Evolutionary conservation across 805 yeast species (phyloP).

Genomic region (Candida broadrunensis): DNA sequence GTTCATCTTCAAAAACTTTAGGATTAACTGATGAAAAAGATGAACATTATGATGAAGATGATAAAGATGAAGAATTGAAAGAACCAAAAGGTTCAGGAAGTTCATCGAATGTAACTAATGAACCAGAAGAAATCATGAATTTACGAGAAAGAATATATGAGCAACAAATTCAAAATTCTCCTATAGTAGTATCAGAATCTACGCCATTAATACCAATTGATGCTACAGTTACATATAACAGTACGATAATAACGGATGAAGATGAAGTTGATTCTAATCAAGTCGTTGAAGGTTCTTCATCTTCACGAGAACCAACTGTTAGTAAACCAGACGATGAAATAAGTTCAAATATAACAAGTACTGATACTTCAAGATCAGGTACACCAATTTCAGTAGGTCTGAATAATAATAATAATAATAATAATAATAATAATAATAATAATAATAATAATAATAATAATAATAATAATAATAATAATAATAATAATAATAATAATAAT

Average conservation of each 20-base stretch:
- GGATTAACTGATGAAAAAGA: conserved; percentile 6
- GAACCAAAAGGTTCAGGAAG: conserved; percentile 5
- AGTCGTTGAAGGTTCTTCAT: not conserved
- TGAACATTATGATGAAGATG: conserved; percentile 6
- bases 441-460: too few relatives aligned
- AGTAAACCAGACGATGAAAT: not conserved
- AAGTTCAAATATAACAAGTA: not conserved
- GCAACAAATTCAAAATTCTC: conserved; percentile 11
- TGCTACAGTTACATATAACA: not conserved
- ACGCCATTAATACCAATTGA: conserved; percentile 6
- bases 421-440: too few relatives aligned
- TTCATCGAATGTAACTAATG: conserved; percentile 21
- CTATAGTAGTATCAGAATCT: conserved; percentile 1
- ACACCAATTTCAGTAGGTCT: not conserved
- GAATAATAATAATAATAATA: not conserved
- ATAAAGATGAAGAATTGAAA: conserved; percentile 6
- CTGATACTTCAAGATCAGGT: not conserved
- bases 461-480: too few relatives aligned
- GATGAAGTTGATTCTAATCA: too few relatives aligned
- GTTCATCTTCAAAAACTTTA: conserved; percentile 21
- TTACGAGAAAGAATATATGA: conserved; percentile 31
- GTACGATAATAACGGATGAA: not conserved
- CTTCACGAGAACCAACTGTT: not conserved
- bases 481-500: too few relatives aligned
- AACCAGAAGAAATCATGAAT: conserved; percentile 35